phyloP scores from a whole-genome alignment of 1,284 basidiomycete genomes.

The Ceratobasidium sp. region DNA sequence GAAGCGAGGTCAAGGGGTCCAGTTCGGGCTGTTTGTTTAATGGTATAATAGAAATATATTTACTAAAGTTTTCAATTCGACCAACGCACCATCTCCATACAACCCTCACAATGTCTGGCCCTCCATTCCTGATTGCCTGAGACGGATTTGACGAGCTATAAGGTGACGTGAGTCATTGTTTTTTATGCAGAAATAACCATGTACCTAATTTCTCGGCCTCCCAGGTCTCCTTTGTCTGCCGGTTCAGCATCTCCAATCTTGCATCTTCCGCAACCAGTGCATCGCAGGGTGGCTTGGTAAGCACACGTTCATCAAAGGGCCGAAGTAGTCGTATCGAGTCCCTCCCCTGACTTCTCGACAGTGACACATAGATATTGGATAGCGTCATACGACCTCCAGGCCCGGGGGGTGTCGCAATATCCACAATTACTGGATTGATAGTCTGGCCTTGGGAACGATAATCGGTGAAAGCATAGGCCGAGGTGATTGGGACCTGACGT shows the following conservation, averaged over 20 bases:
- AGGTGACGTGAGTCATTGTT: too few species aligned
- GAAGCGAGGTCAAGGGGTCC: too few species aligned
- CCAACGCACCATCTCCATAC: too few species aligned
- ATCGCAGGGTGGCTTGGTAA: neutral
- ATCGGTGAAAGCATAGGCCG: conserved; percentile 58
- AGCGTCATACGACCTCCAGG: conserved; percentile 51
- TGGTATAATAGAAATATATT: too few species aligned
- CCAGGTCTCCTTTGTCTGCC: neutral
- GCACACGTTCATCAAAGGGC: conserved; percentile 50
- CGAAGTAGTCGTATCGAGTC: conserved; percentile 54
- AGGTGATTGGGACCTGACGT: conserved; percentile 54
- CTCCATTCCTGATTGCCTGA: too few species aligned
- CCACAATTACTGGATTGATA: conserved; percentile 54
- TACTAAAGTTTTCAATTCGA: too few species aligned
- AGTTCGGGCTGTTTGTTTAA: too few species aligned
- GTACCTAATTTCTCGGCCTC: neutral
- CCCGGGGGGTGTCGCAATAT: conserved; percentile 55
- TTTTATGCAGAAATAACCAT: too few species aligned
- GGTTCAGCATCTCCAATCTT: neutral
- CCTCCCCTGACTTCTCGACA: conserved; percentile 55
- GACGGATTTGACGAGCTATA: too few species aligned
- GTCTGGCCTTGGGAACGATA: conserved; percentile 58
- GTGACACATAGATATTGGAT: conserved; percentile 57
- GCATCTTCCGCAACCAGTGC: neutral
- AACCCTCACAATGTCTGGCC: too few species aligned